Evolutionary conservation across 371 early-diverging fungal species (phyloP).

Genomic region (Mucor lusitanicus): DNA sequence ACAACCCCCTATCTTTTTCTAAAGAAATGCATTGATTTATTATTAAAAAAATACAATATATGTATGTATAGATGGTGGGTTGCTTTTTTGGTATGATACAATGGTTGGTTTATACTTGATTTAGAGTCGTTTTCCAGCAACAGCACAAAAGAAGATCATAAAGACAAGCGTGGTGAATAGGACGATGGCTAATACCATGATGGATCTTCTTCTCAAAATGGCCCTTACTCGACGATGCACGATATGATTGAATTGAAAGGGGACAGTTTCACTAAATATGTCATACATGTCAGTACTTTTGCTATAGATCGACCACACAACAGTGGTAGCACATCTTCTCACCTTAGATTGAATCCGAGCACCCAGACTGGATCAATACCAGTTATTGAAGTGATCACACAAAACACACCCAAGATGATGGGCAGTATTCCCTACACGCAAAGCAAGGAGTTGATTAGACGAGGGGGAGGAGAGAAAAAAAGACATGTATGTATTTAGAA

Average conservation of each 20-base stretch:
- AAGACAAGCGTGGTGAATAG: conserved; percentile 22
- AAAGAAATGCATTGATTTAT: not conserved
- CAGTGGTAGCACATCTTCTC: not conserved
- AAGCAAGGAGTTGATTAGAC: not conserved
- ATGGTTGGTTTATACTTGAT: not conserved
- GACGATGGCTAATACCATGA: conserved; percentile 13
- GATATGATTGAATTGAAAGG: conserved; percentile 42
- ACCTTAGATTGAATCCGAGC: conserved; percentile 44
- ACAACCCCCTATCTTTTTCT: not conserved
- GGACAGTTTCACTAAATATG: conserved; percentile 41
- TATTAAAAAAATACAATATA: not conserved
- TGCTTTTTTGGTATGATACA: not conserved
- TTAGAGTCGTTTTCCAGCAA: conserved; percentile 43
- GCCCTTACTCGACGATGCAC: conserved; percentile 30
- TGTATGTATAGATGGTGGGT: not conserved
- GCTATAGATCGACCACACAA: not conserved
- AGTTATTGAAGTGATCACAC: conserved; percentile 33
- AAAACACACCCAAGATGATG: conserved; percentile 39
- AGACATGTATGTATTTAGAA: not conserved
- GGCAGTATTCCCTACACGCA: conserved; percentile 41
- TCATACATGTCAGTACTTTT: not conserved
- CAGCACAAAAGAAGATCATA: conserved; percentile 31
- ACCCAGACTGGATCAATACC: conserved; percentile 54
- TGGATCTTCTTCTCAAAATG: conserved; percentile 29
- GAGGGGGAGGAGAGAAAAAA: not conserved